These are phyloP conservation scores for Xylaria arbuscula DNA, from an alignment of 2,329 filamentous ascomycete genomes.

Conservation along the genomic window DNA sequence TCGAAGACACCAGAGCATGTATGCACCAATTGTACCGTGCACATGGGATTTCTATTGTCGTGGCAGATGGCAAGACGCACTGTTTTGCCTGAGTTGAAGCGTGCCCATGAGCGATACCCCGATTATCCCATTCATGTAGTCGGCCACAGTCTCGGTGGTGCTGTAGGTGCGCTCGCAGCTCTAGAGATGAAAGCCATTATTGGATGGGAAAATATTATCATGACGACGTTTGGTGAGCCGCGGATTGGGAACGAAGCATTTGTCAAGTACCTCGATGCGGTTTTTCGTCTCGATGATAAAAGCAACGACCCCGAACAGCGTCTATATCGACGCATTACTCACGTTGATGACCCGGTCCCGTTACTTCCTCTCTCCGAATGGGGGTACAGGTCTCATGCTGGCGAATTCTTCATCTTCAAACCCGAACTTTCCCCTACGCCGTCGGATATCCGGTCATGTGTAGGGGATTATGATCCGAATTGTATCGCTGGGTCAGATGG, in stretches of 20 bases:
- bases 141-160: slow-evolving; percentile 92
- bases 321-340: slow-evolving; percentile 82
- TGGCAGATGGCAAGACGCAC: slow-evolving; percentile 80
- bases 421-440: slow-evolving; percentile 73
- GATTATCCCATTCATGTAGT: slow-evolving; percentile 80
- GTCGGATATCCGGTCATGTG: slow-evolving; percentile 76
- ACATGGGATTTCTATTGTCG: slow-evolving; percentile 86
- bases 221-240: slow-evolving; percentile 96
- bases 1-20: slow-evolving; percentile 58
- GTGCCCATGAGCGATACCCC: slow-evolving; percentile 70
- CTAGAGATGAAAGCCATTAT: slow-evolving; percentile 79
- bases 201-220: slow-evolving; percentile 77
- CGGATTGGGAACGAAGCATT: slow-evolving; percentile 69
- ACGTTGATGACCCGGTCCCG: slow-evolving; percentile 87
- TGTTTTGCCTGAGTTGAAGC: slow-evolving; percentile 74
- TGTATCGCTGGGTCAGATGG: slow-evolving; percentile 75
- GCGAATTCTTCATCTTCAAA: slow-evolving; percentile 88
- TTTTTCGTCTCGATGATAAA: slow-evolving; percentile 59
- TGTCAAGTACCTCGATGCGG: slow-evolving; percentile 64
- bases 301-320: slow-evolving; percentile 50
- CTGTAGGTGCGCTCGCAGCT: slow-evolving; percentile 87
- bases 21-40: slow-evolving; percentile 91
- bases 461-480: slow-evolving; percentile 74
- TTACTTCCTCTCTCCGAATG: slow-evolving; percentile 86
- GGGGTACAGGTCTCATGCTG: slow-evolving; percentile 86